phyloP scores from a whole-genome alignment of 2,329 filamentous ascomycete species.

The Coniochaeta sp. region DNA sequence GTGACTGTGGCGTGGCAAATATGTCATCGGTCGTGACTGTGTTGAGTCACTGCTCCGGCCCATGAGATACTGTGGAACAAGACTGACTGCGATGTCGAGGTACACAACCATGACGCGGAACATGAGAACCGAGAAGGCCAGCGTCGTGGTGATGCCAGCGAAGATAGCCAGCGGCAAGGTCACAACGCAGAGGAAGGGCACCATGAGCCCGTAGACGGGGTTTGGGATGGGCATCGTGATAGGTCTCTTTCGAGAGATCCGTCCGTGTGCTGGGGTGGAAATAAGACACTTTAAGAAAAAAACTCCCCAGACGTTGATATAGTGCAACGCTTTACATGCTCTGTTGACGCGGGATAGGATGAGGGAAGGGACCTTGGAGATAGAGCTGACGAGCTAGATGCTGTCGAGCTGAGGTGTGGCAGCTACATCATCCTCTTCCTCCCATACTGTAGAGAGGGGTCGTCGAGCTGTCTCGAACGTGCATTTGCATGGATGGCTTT shows the following conservation, averaged over 20 bases:
- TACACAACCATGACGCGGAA: constrained; percentile 56
- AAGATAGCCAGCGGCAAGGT: constrained; percentile 57
- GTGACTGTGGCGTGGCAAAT: background rate
- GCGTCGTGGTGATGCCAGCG: constrained; percentile 54
- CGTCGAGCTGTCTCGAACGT: background rate
- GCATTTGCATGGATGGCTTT: background rate
- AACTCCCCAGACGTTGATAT: background rate
- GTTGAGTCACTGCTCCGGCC: constrained; percentile 21
- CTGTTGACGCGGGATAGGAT: background rate
- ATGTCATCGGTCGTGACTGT: background rate
- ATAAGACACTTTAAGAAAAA: background rate
- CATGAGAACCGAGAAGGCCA: constrained; percentile 55
- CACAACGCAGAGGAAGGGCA: constrained; percentile 56
- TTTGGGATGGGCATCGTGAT: constrained; percentile 43
- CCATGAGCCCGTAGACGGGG: constrained; percentile 46
- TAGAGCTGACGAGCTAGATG: background rate
- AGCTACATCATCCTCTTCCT: background rate
- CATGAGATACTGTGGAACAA: constrained; percentile 48
- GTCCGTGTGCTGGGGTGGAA: background rate
- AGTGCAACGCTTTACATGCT: background rate
- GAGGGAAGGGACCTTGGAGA: background rate
- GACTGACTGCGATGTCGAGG: constrained; percentile 51
- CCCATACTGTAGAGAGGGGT: background rate
- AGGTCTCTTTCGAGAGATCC: background rate
- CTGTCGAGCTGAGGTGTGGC: background rate